Evolutionary conservation across 331 rosid species (phyloP).

Genomic region (Acacia concinna): DNA sequence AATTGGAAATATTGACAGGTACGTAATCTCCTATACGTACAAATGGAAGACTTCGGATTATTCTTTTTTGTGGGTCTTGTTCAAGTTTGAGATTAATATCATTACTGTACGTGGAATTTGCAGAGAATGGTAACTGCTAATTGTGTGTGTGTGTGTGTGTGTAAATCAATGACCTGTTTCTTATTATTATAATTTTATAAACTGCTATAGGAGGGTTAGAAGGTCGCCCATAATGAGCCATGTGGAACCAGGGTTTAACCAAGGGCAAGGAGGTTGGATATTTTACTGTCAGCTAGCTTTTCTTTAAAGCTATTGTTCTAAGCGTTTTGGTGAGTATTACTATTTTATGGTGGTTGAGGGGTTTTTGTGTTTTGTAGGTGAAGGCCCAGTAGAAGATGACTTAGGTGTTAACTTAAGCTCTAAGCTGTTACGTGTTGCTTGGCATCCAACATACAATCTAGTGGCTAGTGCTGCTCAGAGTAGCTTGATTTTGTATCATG

Average conservation of each 20-base stretch:
- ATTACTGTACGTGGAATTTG: neutral
- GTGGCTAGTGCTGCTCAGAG: constrained; percentile 65
- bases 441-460: constrained; percentile 65
- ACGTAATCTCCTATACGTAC: neutral
- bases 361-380: constrained; percentile 38
- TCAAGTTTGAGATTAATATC: too few species aligned
- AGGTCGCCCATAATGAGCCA: constrained; percentile 58
- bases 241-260: constrained; percentile 52
- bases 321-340: neutral
- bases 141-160: neutral
- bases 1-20: neutral
- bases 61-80: too few species aligned
- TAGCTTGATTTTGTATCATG: constrained; percentile 55
- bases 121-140: neutral
- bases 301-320: neutral
- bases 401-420: constrained; percentile 36
- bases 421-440: constrained; percentile 56
- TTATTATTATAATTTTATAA: neutral
- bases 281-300: neutral
- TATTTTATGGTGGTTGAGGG: neutral
- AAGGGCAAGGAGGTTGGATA: constrained; percentile 54
- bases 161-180: neutral
- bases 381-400: constrained; percentile 35
- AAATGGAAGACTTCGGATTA: neutral
- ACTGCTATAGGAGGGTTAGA: constrained; percentile 45